These are phyloP conservation scores for Geranium rotundifolium DNA, from an alignment of 345 rosid genomes.

Conservation along the genomic window DNA sequence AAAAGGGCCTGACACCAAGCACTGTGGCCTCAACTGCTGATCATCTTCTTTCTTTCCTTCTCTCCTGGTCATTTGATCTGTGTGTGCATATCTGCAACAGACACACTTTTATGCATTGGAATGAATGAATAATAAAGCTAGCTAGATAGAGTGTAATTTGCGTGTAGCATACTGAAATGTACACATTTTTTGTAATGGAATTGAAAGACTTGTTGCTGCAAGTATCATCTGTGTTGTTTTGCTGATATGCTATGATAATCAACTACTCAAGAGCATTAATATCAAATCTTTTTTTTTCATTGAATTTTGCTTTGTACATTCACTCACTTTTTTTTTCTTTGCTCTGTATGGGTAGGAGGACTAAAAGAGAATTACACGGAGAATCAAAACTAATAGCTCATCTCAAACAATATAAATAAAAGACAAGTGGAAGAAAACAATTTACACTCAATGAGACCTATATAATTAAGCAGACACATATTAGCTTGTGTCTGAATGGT, in stretches of 20 bases:
- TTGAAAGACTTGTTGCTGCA: neutral
- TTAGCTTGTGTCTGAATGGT: slow-evolving; percentile 3
- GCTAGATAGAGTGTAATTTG: slow-evolving; percentile 1
- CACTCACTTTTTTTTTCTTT: neutral
- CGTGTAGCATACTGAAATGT: slow-evolving; percentile 7
- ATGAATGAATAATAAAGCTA: neutral
- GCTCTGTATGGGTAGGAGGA: neutral
- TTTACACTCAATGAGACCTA: slow-evolving; percentile 27
- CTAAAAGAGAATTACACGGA: neutral
- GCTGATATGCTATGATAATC: no score
- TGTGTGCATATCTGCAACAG: neutral
- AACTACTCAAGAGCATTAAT: no score
- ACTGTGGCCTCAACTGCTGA: slow-evolving; percentile 89
- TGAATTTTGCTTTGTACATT: neutral
- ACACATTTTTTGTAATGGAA: slow-evolving; percentile 8
- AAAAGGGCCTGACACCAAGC: slow-evolving; percentile 75
- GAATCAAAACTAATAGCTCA: no score
- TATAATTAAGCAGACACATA: slow-evolving; percentile 4
- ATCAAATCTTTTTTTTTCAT: neutral
- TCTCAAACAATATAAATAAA: no score
- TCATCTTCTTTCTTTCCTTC: slow-evolving; percentile 14
- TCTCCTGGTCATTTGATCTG: slow-evolving; percentile 14
- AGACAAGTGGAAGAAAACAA: slow-evolving; percentile 5
- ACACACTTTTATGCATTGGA: neutral
- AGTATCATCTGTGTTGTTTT: no score